phyloP scores from a whole-genome alignment of 768 basidiomycete species.

The Amanita polypyramis region DNA sequence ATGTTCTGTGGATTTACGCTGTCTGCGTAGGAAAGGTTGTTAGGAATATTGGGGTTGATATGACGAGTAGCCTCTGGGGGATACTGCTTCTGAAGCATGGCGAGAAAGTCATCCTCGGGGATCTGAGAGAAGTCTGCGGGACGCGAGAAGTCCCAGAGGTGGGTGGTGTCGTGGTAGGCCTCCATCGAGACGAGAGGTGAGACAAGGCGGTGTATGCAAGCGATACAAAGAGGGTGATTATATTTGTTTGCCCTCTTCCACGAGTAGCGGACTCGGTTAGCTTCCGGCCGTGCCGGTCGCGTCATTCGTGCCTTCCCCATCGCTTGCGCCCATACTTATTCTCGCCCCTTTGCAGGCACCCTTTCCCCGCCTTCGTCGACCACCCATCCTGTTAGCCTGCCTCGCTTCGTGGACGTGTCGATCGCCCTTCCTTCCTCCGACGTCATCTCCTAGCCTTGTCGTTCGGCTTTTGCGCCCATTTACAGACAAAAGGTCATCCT shows the following conservation, averaged over 20 bases:
- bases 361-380: not conserved
- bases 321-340: slow-evolving; percentile 3
- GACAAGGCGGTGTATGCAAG: not conserved
- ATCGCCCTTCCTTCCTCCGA: too few relatives aligned
- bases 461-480: not conserved
- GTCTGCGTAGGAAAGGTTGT: slow-evolving; percentile 17
- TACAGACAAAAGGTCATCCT: not conserved
- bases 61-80: not conserved
- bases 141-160: slow-evolving; percentile 63
- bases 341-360: too few relatives aligned
- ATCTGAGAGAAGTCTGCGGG: slow-evolving; percentile 49
- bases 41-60: too few relatives aligned
- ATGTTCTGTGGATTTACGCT: slow-evolving; percentile 54
- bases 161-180: slow-evolving; percentile 31
- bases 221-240: slow-evolving; percentile 1
- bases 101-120: slow-evolving; percentile 68
- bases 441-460: not conserved
- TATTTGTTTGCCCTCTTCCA: slow-evolving; percentile 1
- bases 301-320: slow-evolving; percentile 3
- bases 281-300: slow-evolving; percentile 4
- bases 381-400: not conserved
- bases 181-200: slow-evolving; percentile 33
- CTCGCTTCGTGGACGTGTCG: too few relatives aligned
- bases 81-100: slow-evolving; percentile 60
- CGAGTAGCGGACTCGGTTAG: slow-evolving; percentile 4